Conservation (phyloP, 2,329 filamentous ascomycete species). For the Ceratocystiopsis sp. region DNA sequence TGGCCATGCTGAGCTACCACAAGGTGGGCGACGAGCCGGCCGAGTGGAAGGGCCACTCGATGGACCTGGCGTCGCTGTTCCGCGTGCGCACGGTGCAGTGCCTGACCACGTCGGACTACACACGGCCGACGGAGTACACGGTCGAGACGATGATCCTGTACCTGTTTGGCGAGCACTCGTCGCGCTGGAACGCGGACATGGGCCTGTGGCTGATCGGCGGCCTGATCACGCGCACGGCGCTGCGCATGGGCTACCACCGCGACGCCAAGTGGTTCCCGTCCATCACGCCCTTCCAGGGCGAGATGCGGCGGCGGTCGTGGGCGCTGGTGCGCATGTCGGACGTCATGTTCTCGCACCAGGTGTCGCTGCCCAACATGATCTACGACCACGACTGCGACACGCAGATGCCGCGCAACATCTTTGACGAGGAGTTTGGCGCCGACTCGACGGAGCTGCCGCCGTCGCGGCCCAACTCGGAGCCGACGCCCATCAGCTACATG, state of each 20-base stretch:
- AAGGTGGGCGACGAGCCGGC: constrained; percentile 65
- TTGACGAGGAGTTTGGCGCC: constrained; percentile 63
- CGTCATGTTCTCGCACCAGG: constrained; percentile 60
- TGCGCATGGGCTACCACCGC: constrained; percentile 63
- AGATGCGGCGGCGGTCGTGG: constrained; percentile 57
- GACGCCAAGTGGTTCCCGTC: constrained; percentile 59
- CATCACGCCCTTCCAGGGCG: constrained; percentile 57
- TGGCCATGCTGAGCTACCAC: constrained; percentile 65
- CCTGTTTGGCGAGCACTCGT: constrained; percentile 57
- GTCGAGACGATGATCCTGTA: constrained; percentile 67
- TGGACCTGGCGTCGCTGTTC: constrained; percentile 46
- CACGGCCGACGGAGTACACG: constrained; percentile 54
- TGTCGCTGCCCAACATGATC: constrained; percentile 51
- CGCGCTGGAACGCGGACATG: constrained; percentile 56
- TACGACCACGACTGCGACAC: constrained; percentile 61
- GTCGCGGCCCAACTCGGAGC: constrained; percentile 48
- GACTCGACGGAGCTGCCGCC: constrained; percentile 50
- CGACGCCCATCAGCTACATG: constrained; percentile 64
- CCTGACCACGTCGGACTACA: constrained; percentile 59
- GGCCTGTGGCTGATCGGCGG: constrained; percentile 44
- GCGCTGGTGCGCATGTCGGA: constrained; percentile 57
- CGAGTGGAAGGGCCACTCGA: constrained; percentile 52
- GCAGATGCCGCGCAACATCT: constrained; percentile 57
- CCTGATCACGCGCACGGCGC: constrained; percentile 36
- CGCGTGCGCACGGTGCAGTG: constrained; percentile 62